These are phyloP conservation scores for Pistacia atlantica DNA, from an alignment of 345 rosid species.

Conservation along the genomic window DNA sequence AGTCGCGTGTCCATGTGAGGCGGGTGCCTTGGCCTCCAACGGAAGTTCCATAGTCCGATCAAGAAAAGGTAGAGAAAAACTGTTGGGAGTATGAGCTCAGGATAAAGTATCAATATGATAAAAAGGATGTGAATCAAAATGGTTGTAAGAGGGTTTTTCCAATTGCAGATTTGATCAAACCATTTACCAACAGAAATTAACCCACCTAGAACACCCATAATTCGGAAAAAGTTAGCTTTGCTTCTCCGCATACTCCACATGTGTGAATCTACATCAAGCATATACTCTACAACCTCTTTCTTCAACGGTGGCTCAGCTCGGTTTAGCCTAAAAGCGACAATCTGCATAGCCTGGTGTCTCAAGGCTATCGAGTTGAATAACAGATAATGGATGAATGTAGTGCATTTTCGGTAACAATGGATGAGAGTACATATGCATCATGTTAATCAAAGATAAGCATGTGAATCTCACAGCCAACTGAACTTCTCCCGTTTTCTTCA, in stretches of 20 bases:
- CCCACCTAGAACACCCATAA: conserved; percentile 73
- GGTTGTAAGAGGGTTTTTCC: conserved; percentile 94
- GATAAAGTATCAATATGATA: conserved; percentile 78
- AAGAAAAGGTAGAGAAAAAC: conserved; percentile 86
- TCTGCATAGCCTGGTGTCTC: conserved; percentile 93
- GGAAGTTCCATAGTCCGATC: conserved; percentile 89
- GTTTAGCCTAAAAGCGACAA: conserved; percentile 81
- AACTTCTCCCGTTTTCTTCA: conserved; percentile 91
- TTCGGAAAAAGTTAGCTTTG: conserved; percentile 86
- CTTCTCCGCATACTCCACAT: conserved; percentile 99
- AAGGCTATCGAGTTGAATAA: conserved; percentile 83
- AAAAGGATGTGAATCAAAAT: conserved; percentile 80
- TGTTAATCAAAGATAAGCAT: conserved; percentile 72
- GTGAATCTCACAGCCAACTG: conserved; percentile 90
- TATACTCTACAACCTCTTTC: conserved; percentile 92
- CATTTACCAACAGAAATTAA: conserved; percentile 79
- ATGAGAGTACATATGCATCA: conserved; percentile 86
- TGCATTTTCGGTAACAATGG: conserved; percentile 96
- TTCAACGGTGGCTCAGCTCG: conserved; percentile 94
- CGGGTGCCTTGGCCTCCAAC: conserved; percentile 92
- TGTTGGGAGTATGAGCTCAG: conserved; percentile 90
- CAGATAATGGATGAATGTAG: conserved; percentile 85
- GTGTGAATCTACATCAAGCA: conserved; percentile 98
- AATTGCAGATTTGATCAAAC: conserved; percentile 91
- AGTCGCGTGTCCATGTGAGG: conserved; percentile 95